These are phyloP conservation scores for Carallia pectinifolia DNA, from an alignment of 345 rosid species.

Conservation along the genomic window DNA sequence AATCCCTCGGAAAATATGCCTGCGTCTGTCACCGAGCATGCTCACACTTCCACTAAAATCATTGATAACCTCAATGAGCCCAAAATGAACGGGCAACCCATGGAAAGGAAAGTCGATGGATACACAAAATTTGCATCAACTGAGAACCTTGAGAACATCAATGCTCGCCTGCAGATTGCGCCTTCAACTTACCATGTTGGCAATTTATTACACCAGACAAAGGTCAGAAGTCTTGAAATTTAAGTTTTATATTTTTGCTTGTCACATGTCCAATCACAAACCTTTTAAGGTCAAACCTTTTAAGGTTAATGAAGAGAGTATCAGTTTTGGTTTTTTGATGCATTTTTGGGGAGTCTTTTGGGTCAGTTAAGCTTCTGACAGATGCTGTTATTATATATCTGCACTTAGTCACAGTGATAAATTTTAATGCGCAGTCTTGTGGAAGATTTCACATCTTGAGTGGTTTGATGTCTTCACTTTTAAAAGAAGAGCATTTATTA, in stretches of 20 bases:
- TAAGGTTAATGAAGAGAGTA: background rate
- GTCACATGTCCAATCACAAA: constrained; percentile 6
- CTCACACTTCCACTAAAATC: constrained; percentile 37
- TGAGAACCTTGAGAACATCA: constrained; percentile 43
- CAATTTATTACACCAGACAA: constrained; percentile 42
- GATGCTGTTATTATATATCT: background rate
- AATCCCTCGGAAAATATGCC: constrained; percentile 70
- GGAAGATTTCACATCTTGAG: background rate
- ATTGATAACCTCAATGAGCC: constrained; percentile 46
- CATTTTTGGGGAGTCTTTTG: background rate
- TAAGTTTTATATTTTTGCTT: constrained; percentile 3
- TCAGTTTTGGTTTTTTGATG: background rate
- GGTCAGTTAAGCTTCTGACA: background rate
- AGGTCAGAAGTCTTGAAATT: constrained; percentile 41
- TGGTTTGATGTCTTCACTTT: constrained; percentile 3
- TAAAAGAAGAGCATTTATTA: background rate
- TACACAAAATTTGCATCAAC: constrained; percentile 36
- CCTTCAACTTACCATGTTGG: constrained; percentile 38
- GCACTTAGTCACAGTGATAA: background rate
- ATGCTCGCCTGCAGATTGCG: constrained; percentile 36
- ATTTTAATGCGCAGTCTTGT: background rate
- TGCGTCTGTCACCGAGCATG: constrained; percentile 57
- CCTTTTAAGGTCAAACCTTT: background rate
- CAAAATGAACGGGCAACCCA: constrained; percentile 48
- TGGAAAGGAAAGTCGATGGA: constrained; percentile 47